Conservation (phyloP, 2,329 filamentous ascomycete species). For the Geosmithia morbida region DNA sequence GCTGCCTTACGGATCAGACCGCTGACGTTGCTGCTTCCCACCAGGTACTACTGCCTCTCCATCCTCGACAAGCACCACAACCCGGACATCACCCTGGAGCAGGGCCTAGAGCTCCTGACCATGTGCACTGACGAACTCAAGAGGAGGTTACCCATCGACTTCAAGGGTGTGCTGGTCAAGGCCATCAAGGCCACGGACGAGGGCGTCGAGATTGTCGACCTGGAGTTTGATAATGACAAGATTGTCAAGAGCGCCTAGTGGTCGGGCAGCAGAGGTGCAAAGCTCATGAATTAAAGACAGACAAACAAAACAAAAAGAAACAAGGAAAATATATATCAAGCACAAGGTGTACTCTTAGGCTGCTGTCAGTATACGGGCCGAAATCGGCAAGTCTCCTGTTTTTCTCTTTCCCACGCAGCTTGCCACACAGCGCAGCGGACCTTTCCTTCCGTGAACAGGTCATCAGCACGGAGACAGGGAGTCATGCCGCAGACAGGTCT, state of each 20-base stretch:
- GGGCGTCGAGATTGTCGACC: slow-evolving; percentile 54
- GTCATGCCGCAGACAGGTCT: no score
- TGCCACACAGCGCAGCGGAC: no score
- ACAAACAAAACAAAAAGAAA: background rate
- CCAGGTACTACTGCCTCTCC: slow-evolving; percentile 89
- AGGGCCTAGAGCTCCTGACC: slow-evolving; percentile 81
- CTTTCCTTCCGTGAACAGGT: no score
- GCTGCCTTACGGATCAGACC: no score
- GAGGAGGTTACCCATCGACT: slow-evolving; percentile 92
- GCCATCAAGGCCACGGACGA: slow-evolving; percentile 69
- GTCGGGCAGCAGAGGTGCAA: slow-evolving; percentile 1
- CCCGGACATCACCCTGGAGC: slow-evolving; percentile 76
- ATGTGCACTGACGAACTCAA: slow-evolving; percentile 97
- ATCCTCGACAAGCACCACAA: slow-evolving; percentile 98
- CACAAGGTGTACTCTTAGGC: background rate
- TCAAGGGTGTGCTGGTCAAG: slow-evolving; percentile 94
- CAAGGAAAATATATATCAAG: no score
- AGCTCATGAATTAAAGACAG: background rate
- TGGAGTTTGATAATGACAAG: slow-evolving; percentile 74
- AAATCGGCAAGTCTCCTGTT: no score
- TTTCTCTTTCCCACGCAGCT: no score
- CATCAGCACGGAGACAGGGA: no score
- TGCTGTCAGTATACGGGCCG: no score
- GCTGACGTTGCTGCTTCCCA: background rate
- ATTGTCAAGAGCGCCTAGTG: slow-evolving; percentile 44